phyloP scores from a whole-genome alignment of 1,139 yeast species.

The Wickerhamomyces sp. region DNA sequence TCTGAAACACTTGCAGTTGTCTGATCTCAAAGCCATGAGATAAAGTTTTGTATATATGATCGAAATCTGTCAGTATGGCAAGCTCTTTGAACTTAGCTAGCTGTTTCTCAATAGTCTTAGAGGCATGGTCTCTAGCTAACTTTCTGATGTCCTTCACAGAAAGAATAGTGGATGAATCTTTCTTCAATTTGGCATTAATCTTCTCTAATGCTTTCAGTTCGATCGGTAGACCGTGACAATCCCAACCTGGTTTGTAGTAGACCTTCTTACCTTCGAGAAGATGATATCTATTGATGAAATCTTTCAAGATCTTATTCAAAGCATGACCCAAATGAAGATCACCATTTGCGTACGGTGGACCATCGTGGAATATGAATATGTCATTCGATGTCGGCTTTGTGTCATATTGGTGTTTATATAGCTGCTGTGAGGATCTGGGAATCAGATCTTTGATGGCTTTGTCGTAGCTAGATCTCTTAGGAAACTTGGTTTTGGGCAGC shows the following conservation, averaged over 20 bases:
- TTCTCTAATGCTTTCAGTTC: slow-evolving; percentile 75
- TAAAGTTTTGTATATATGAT: slow-evolving; percentile 67
- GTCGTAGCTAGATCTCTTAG: slow-evolving; percentile 40
- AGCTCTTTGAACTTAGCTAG: slow-evolving; percentile 56
- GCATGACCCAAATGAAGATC: slow-evolving; percentile 93
- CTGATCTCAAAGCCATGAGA: slow-evolving; percentile 62
- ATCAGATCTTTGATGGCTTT: slow-evolving; percentile 27
- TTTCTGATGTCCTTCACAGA: slow-evolving; percentile 53
- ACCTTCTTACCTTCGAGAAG: slow-evolving; percentile 58
- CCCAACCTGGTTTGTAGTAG: slow-evolving; percentile 92
- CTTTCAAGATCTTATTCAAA: slow-evolving; percentile 81
- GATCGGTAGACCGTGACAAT: slow-evolving; percentile 96
- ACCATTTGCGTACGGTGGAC: slow-evolving; percentile 98
- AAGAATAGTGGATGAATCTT: slow-evolving; percentile 25
- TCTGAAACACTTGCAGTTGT: slow-evolving; percentile 67
- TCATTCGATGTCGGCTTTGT: slow-evolving; percentile 29
- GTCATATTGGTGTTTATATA: slow-evolving; percentile 29
- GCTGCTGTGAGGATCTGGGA: slow-evolving; percentile 32
- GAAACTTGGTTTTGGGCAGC: slow-evolving; percentile 50
- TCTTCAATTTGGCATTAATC: slow-evolving; percentile 32
- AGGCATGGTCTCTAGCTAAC: slow-evolving; percentile 66
- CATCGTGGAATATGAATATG: slow-evolving; percentile 81
- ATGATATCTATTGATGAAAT: slow-evolving; percentile 71
- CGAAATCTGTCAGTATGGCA: slow-evolving; percentile 84
- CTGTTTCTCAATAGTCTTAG: slow-evolving; percentile 58